Conservation (phyloP, 1,284 basidiomycete genomes). For the Malassezia obtusa region DNA sequence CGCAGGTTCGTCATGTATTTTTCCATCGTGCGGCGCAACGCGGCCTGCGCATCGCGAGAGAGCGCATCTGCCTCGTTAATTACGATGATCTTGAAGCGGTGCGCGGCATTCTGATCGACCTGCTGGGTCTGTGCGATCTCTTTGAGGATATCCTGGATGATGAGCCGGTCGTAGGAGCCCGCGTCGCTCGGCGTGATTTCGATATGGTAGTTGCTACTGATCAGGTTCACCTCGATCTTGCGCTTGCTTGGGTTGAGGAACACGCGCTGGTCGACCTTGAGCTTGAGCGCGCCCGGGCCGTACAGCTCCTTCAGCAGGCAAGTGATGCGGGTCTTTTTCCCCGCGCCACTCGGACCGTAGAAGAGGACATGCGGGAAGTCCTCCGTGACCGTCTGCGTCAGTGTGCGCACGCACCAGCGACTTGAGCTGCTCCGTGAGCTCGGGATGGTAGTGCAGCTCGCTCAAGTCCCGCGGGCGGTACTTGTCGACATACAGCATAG, state of each 20-base stretch:
- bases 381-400: constrained; percentile 28
- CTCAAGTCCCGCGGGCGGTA: constrained; percentile 76
- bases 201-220: constrained; percentile 84
- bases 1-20: constrained; percentile 96
- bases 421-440: constrained; percentile 67
- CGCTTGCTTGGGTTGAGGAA: constrained; percentile 89
- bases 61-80: constrained; percentile 96
- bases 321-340: constrained; percentile 91
- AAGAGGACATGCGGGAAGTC: constrained; percentile 98
- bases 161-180: constrained; percentile 85
- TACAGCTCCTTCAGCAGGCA: constrained; percentile 74
- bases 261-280: constrained; percentile 95
- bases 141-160: constrained; percentile 93
- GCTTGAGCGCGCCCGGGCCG: constrained; percentile 86
- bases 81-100: constrained; percentile 96
- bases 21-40: constrained; percentile 94
- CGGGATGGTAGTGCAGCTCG: constrained; percentile 77
- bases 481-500: constrained; percentile 52
- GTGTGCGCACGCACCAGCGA: constrained; percentile 58
- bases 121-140: constrained; percentile 99
- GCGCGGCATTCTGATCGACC: constrained; percentile 87
- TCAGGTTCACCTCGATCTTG: constrained; percentile 91
- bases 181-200: constrained; percentile 97
- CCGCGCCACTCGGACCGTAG: constrained; percentile 92
- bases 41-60: constrained; percentile 90